A percentile compares a stretch with the other conserved stretches of the same genome.
These are phyloP conservation scores for Thermochaetoides thermophila DNA, from an alignment of 495 filamentous ascomycete species.

Conservation along the genomic window DNA sequence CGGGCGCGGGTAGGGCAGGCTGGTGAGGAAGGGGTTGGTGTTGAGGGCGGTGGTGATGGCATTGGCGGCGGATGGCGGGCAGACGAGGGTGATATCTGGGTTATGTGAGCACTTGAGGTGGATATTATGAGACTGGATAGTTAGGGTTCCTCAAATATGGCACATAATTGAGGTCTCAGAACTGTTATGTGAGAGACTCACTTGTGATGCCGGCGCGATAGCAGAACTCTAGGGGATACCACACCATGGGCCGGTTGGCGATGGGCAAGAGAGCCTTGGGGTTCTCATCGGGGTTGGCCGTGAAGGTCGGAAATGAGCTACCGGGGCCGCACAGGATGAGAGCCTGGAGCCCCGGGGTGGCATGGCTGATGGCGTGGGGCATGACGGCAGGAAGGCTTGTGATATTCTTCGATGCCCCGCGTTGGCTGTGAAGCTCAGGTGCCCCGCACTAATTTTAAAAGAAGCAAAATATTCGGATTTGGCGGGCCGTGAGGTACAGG, in stretches of 20 bases:
- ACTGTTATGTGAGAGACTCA: too few species aligned
- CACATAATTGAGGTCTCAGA: too few species aligned
- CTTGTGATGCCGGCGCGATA: constrained; percentile 71
- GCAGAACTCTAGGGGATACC: constrained; percentile 85
- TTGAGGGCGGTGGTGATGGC: constrained; percentile 65
- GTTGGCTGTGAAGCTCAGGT: not conserved
- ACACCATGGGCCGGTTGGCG: constrained; percentile 92
- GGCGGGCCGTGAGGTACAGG: too few species aligned
- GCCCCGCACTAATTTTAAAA: too few species aligned
- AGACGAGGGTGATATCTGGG: constrained; percentile 69
- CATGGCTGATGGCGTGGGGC: constrained; percentile 26
- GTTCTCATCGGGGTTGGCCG: constrained; percentile 70
- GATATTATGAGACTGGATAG: too few species aligned
- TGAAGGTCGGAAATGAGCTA: constrained; percentile 81
- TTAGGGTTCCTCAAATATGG: too few species aligned
- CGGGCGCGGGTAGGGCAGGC: constrained; percentile 57
- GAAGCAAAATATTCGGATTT: too few species aligned
- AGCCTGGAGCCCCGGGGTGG: constrained; percentile 75
- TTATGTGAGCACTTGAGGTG: too few species aligned
- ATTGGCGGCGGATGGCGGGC: constrained; percentile 54
- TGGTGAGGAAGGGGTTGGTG: constrained; percentile 77
- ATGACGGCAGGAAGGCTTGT: not conserved
- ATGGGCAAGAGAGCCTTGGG: constrained; percentile 86
- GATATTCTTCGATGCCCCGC: not conserved
- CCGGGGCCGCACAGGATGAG: constrained; percentile 88